These are phyloP conservation scores for Gymnopus androsaceus DNA, from an alignment of 1,284 basidiomycete genomes.

Conservation along the genomic window DNA sequence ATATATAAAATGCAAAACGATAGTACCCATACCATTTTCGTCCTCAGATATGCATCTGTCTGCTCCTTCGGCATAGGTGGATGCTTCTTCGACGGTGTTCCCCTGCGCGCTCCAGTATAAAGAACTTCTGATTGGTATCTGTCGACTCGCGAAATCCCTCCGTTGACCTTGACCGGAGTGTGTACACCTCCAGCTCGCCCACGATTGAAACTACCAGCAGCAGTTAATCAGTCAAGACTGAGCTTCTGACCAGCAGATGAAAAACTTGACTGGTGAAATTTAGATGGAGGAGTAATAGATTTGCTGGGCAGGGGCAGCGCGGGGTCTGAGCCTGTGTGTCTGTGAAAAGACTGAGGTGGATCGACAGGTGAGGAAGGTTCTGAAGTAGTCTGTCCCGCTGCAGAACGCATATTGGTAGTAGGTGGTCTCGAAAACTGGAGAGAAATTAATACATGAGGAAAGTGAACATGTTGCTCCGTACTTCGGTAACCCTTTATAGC, in stretches of 20 bases:
- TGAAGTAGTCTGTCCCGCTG: not conserved
- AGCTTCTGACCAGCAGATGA: not conserved
- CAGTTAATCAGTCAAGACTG: not conserved
- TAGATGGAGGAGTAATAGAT: not conserved
- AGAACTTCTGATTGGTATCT: slow-evolving; percentile 6
- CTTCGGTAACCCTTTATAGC: too few relatives aligned
- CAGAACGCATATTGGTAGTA: not conserved
- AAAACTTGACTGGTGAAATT: not conserved
- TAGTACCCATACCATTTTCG: slow-evolving; percentile 2
- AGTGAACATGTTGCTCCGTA: too few relatives aligned
- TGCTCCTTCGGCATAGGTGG: slow-evolving; percentile 13
- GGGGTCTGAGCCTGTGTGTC: not conserved
- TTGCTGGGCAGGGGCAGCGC: not conserved
- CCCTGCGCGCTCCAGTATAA: slow-evolving; percentile 10
- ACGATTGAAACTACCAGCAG: not conserved
- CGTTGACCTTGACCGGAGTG: not conserved
- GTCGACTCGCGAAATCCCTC: not conserved
- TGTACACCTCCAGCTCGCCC: slow-evolving; percentile 2
- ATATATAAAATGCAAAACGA: not conserved
- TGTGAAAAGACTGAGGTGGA: not conserved
- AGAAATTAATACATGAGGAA: too few relatives aligned
- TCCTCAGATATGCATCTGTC: slow-evolving; percentile 13
- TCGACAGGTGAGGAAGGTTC: not conserved
- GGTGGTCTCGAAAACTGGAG: not conserved
- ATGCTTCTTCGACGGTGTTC: slow-evolving; percentile 8